Percentiles rank a stretch among this genome's conserved stretches.
Evolutionary conservation across 352 stramenopile species (phyloP).

Genomic region (Pythium rishiriense): DNA sequence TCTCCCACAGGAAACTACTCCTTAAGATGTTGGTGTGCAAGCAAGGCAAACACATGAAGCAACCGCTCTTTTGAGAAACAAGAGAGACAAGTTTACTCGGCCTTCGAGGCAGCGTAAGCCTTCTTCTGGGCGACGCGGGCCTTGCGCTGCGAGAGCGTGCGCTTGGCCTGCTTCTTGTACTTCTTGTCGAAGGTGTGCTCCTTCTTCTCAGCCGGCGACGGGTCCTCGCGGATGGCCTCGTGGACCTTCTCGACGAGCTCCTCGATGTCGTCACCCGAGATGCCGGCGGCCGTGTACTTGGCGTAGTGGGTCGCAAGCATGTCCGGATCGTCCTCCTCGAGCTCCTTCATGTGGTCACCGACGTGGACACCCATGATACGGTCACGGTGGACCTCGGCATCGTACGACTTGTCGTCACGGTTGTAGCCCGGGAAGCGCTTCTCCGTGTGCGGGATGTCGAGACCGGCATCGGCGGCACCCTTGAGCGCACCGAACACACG

Average conservation of each 20-base stretch:
- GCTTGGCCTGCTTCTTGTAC: conserved; percentile 94
- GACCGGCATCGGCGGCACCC: conserved; percentile 97
- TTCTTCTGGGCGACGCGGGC: conserved; percentile 97
- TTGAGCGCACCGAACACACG: conserved; percentile 99
- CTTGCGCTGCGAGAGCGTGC: conserved; percentile 95
- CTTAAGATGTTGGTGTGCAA: conserved; percentile 15
- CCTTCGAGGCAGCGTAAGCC: conserved; percentile 73
- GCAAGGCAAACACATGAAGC: conserved; percentile 6
- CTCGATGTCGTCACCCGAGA: conserved; percentile 92
- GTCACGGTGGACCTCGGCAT: conserved; percentile 97
- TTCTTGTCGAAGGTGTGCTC: conserved; percentile 91
- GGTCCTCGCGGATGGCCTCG: conserved; percentile 97
- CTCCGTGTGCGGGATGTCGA: conserved; percentile 98
- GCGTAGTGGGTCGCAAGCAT: conserved; percentile 98
- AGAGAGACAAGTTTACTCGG: conserved; percentile 25
- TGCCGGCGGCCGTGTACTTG: conserved; percentile 92
- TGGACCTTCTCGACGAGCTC: conserved; percentile 94
- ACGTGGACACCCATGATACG: conserved; percentile 98
- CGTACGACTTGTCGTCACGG: conserved; percentile 98
- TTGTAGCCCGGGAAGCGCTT: conserved; percentile 99
- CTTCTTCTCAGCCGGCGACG: conserved; percentile 92
- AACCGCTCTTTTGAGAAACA: background rate
- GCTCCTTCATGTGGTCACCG: conserved; percentile 99
- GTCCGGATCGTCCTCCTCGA: conserved; percentile 99
- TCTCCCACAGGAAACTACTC: conserved; percentile 24